Percentiles rank a stretch among this genome's conserved stretches.
These are phyloP conservation scores for Rhizophagus prolifer DNA, from an alignment of 192 early-diverging fungal genomes.

Conservation along the genomic window DNA sequence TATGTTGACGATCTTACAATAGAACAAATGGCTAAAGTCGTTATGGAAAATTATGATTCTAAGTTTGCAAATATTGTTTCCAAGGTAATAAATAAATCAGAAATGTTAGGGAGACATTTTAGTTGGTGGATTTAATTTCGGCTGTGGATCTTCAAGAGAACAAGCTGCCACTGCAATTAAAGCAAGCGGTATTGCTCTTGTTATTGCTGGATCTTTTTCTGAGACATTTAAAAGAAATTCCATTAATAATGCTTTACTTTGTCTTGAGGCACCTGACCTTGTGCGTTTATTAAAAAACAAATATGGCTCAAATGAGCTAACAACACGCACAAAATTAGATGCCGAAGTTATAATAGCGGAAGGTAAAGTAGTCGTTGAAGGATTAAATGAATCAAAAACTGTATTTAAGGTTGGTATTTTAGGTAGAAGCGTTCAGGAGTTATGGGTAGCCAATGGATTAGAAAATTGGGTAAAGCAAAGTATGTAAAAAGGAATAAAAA, in stretches of 20 bases:
- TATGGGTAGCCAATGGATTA: conserved; percentile 90
- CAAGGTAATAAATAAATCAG: conserved; percentile 37
- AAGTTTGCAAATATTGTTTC: conserved; percentile 70
- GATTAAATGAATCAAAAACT: conserved; percentile 37
- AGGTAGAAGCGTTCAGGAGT: conserved; percentile 96
- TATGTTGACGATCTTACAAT: conserved; percentile 93
- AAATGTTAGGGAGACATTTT: conserved; percentile 71
- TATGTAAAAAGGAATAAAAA: not conserved
- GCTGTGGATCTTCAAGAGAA: conserved; percentile 95
- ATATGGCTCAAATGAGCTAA: conserved; percentile 52
- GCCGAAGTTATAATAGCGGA: conserved; percentile 69
- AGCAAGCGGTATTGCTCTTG: conserved; percentile 78
- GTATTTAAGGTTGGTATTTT: conserved; percentile 55
- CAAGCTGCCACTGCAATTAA: conserved; percentile 96
- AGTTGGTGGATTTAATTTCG: conserved; percentile 95
- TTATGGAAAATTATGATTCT: conserved; percentile 99
- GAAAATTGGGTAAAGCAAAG: conserved; percentile 89
- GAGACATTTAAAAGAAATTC: conserved; percentile 99
- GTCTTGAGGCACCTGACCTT: conserved; percentile 84
- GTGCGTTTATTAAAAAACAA: conserved; percentile 68
- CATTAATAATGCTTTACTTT: conserved; percentile 95
- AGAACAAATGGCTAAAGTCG: conserved; percentile 89
- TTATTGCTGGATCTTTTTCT: conserved; percentile 91
- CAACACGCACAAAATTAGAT: conserved; percentile 75
- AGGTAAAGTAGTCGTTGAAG: conserved; percentile 57